phyloP scores from a whole-genome alignment of 805 yeast species.

The Huiozyma sinensis region DNA sequence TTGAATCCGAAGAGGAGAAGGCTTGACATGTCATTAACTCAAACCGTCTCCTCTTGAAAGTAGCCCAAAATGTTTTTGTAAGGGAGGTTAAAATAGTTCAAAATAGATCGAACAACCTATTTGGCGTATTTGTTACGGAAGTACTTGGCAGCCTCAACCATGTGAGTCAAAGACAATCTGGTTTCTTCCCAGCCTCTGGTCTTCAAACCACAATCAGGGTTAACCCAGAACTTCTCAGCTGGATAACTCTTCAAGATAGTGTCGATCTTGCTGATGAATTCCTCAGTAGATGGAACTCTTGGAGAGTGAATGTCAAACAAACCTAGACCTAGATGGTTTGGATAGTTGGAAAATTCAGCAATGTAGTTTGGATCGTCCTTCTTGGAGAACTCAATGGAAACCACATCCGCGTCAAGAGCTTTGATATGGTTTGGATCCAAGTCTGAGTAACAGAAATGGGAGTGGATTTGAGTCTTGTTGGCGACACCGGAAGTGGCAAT shows the following conservation, averaged over 20 bases:
- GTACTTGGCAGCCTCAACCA: conserved; percentile 98
- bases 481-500: conserved; percentile 97
- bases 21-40: conserved; percentile 3
- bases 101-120: conserved; percentile 3
- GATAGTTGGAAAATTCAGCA: conserved; percentile 94
- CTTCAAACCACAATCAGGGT: conserved; percentile 99
- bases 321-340: conserved; percentile 99
- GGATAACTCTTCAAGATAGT: conserved; percentile 96
- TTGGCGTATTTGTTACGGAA: conserved; percentile 55
- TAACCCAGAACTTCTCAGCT: conserved; percentile 97
- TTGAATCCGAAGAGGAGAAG: conserved; percentile 22
- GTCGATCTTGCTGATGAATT: conserved; percentile 85
- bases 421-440: conserved; percentile 98
- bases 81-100: not conserved
- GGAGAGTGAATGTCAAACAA: conserved; percentile 99
- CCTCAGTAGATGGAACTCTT: conserved; percentile 97
- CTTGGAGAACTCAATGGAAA: conserved; percentile 98
- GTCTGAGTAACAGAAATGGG: conserved; percentile 99
- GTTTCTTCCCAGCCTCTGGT: conserved; percentile 99
- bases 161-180: conserved; percentile 86
- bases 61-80: conserved; percentile 8
- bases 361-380: conserved; percentile 98
- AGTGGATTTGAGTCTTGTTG: conserved; percentile 94
- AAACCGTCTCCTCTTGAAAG: not conserved
- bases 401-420: conserved; percentile 99